A percentile compares a stretch with the other conserved stretches of the same genome.
Conservation (phyloP, 169 alveolate species). For the Perkinsus chesapeaki region DNA sequence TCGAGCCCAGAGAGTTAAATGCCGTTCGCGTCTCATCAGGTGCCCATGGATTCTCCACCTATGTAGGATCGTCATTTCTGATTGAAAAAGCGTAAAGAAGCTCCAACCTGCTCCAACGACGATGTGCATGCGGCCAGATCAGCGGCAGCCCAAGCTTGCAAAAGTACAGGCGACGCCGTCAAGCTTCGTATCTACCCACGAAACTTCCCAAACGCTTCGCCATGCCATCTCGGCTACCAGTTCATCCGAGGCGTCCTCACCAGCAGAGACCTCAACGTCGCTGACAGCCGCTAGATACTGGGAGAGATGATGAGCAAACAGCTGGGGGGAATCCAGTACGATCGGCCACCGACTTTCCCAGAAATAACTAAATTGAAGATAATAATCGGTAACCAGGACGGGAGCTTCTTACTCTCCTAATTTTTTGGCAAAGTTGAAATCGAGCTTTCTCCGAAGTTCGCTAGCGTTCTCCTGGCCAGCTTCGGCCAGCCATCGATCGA, state of each 20-base stretch:
- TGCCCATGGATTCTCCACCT: neutral
- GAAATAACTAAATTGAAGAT: neutral
- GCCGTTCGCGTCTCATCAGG: neutral
- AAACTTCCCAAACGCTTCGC: neutral
- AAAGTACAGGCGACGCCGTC: neutral
- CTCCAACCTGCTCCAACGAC: neutral
- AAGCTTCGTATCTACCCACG: neutral
- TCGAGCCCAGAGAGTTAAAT: neutral
- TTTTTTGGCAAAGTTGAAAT: neutral
- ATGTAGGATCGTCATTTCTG: neutral
- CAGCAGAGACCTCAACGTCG: neutral
- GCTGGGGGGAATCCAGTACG: neutral
- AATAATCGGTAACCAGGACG: neutral
- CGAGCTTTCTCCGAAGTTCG: neutral
- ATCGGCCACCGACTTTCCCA: neutral
- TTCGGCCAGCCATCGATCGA: neutral
- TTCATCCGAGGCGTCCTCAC: neutral
- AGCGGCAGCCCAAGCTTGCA: neutral
- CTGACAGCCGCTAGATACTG: neutral
- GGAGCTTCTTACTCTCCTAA: neutral
- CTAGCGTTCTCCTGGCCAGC: neutral
- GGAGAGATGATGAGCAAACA: neutral
- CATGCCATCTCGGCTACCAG: neutral
- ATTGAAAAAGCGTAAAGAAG: neutral
- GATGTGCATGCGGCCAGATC: neutral